Percentiles rank a stretch among this genome's conserved stretches.
Evolutionary conservation across 2,329 filamentous ascomycete genomes (phyloP).

Genomic region (Fusarium sp.): DNA sequence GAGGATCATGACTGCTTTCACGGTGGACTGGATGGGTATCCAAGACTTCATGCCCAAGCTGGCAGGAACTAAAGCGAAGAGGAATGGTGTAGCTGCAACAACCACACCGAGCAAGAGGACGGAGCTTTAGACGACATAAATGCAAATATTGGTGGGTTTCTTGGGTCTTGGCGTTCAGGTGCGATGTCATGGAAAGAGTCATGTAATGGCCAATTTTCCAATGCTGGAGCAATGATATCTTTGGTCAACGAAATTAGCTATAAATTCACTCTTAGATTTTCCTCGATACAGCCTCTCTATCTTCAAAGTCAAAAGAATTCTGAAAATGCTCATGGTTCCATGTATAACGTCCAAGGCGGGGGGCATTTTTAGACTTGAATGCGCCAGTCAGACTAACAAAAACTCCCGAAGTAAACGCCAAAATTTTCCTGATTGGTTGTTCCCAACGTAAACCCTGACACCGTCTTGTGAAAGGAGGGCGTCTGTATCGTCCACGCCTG

Average conservation of each 20-base stretch:
- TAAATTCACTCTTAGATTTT: neutral
- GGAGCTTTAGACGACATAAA: conserved; percentile 49
- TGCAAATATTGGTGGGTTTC: conserved; percentile 36
- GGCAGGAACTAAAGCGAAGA: conserved; percentile 43
- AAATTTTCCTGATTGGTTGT: conserved; percentile 45
- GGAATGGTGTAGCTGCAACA: conserved; percentile 44
- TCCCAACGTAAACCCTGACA: conserved; percentile 19
- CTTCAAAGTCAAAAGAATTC: neutral
- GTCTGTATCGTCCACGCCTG: conserved; percentile 3
- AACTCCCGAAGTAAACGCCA: conserved; percentile 48
- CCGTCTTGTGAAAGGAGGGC: conserved; percentile 30
- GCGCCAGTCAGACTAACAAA: conserved; percentile 34
- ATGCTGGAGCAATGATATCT: conserved; percentile 15
- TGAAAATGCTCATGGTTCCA: conserved; percentile 18
- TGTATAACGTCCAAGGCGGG: conserved; percentile 37
- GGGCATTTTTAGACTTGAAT: conserved; percentile 44
- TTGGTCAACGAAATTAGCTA: neutral
- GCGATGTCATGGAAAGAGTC: conserved; percentile 34
- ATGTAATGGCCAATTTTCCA: conserved; percentile 25
- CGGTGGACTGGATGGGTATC: conserved; percentile 92
- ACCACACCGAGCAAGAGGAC: conserved; percentile 50
- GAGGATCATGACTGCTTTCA: conserved; percentile 84
- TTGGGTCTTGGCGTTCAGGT: conserved; percentile 42
- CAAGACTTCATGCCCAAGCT: conserved; percentile 54
- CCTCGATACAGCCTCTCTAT: neutral